Base-by-base conservation (phyloP, 495 filamentous ascomycete genomes). In the Neurospora hispaniola region DNA sequence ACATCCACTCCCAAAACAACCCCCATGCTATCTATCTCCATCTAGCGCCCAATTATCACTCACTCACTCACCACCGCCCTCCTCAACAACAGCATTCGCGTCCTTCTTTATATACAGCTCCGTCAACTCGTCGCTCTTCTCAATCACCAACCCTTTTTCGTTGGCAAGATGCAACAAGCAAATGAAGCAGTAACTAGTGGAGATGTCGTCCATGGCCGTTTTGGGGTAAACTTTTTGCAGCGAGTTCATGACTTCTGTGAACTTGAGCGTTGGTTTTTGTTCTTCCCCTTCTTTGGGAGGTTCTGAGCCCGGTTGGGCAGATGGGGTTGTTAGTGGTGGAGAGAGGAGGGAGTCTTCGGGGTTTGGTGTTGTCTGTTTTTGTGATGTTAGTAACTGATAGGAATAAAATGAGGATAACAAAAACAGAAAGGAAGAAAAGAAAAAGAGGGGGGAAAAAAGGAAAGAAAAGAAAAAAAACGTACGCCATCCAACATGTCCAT, bases 161-260 rank as follows among this genome's bases (percentile, higher is more conserved):
- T 99, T 99, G 69, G 96, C 96, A 76, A 99, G 76, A 83, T 99
- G 96, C 70, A 99, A 85, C 71, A 98, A 80, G 77, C 94, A 98
- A 78, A 99, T 99, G 82, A 99, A 99, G 78, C 96, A 97, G 80
- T 90, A 99, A 69, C 90, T 94, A 1, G 96, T 99, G 44, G 94
- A 97, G 79, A 99, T 99, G 82, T 99, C 96, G 44, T 89, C 89
- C 87, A 99, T 91, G 39, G 87, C 86, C 72, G 91, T 87, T 77
- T 91, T 89, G 16, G 93, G 90, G 78, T 99, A 99, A 1, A 97
- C 94, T 3, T 83, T 80, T 81, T 96, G 92, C 27, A 99, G 85
- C 68, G 89, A 88, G 79, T 97, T 96, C 89, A 99, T 96, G 72
- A 98, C 89, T 5, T 88, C 81, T 0, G 96, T 98, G 83, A 99